A percentile compares a stretch with the other conserved stretches of the same genome.
These are phyloP conservation scores for Senna tora DNA, from an alignment of 306 rosid genomes.

Conservation along the genomic window DNA sequence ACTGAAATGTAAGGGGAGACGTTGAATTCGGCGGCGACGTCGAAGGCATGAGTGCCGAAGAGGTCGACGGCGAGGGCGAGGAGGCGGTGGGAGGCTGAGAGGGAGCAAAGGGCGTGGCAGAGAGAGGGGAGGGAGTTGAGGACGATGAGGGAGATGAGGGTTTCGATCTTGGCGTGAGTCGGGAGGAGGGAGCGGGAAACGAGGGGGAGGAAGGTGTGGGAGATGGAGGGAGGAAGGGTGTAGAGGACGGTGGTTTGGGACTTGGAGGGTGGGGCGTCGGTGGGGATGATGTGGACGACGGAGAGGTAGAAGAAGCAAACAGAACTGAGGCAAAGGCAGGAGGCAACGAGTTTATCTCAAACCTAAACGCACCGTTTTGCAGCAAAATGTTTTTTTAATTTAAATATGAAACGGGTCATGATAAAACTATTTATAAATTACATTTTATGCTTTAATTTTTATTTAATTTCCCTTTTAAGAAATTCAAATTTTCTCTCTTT, in stretches of 20 bases:
- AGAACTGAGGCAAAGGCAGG: too few species aligned
- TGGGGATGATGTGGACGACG: constrained; percentile 60
- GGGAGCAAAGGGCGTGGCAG: constrained; percentile 19
- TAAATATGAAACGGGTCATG: too few species aligned
- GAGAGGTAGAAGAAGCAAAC: too few species aligned
- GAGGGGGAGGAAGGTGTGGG: constrained; percentile 42
- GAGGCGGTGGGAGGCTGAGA: background rate
- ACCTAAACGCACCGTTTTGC: too few species aligned
- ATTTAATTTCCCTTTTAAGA: too few species aligned
- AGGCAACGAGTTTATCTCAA: too few species aligned
- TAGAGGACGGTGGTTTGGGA: constrained; percentile 51
- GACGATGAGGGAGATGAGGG: constrained; percentile 40
- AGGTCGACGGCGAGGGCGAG: constrained; percentile 56
- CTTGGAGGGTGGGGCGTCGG: constrained; percentile 54
- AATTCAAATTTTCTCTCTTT: too few species aligned
- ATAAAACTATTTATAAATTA: too few species aligned
- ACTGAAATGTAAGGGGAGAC: constrained; percentile 48
- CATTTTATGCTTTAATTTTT: too few species aligned
- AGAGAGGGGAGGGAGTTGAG: constrained; percentile 43
- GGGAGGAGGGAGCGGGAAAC: constrained; percentile 31
- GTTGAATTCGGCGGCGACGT: constrained; percentile 48
- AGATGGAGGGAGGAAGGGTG: constrained; percentile 36
- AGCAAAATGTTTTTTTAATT: too few species aligned
- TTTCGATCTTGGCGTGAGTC: constrained; percentile 18
- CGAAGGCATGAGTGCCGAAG: constrained; percentile 65